Evolutionary conservation across 306 rosid genomes (phyloP).

Genomic region (Potentilla sterilis): DNA sequence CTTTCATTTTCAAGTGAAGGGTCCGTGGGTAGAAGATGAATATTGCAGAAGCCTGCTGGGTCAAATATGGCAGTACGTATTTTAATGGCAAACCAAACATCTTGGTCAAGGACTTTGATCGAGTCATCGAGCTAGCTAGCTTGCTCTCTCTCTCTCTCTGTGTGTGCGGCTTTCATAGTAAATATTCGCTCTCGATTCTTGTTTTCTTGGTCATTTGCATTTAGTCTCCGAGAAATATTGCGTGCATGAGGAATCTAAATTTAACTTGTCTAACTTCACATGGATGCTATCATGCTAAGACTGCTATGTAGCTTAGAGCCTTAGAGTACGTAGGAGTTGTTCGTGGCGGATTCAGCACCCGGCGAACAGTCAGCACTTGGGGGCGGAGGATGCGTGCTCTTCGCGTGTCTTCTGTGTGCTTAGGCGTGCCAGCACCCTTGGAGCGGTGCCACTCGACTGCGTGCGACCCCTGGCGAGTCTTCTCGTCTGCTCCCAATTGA

Average conservation of each 20-base stretch:
- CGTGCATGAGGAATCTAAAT: not conserved
- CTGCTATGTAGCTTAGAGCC: not conserved
- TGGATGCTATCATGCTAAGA: constrained; percentile 9
- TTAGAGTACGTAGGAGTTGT: too few species aligned
- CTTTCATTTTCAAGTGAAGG: not conserved
- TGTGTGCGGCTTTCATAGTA: not conserved
- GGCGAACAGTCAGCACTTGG: too few species aligned
- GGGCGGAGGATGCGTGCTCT: too few species aligned
- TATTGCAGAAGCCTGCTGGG: not conserved
- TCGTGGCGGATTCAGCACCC: too few species aligned
- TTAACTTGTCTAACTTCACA: not conserved
- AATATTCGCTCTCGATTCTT: not conserved
- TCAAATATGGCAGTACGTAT: not conserved
- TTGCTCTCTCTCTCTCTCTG: too few species aligned
- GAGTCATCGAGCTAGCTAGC: not conserved
- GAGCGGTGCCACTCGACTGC: too few species aligned
- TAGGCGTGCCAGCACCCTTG: too few species aligned
- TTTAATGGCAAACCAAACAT: not conserved
- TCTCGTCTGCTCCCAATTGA: too few species aligned
- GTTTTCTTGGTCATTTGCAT: not conserved
- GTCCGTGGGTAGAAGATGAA: not conserved
- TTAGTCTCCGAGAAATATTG: not conserved
- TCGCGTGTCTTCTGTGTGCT: too few species aligned
- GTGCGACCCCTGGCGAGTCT: too few species aligned
- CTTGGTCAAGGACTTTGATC: not conserved